Evolutionary conservation across 2,329 filamentous ascomycete genomes (phyloP), one percentile per base, ranked within the genome.

Genomic region (Incumbomyces delicatus): DNA sequence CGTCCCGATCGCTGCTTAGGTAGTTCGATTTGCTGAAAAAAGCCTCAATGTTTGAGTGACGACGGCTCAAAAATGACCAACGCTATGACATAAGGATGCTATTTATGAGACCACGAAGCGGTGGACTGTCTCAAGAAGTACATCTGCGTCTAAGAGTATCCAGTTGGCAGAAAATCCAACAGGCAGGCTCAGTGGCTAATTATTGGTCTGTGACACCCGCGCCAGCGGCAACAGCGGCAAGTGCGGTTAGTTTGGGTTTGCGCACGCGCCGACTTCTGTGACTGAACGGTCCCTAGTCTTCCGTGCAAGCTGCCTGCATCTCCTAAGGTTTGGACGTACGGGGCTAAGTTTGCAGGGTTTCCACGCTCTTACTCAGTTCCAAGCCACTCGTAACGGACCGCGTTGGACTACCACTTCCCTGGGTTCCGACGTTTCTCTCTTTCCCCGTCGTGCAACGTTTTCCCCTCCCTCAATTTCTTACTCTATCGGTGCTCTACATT

Each of bases 381-480:
- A 11, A 30, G 40, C 30, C 40, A 42, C 40, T 42, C 40, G 40
- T 32, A 12, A 42, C 40, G 40, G 40, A 42, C 40, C 40, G 40
- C 17, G 40, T 14, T 33, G 40, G 29, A 17, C 40, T 42, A 16
- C 40, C 40, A 29, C 18, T 32, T 13, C 20, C 30, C 32, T 42
- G 40, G 40, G 38, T 22, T 40, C 22, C 17, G 36, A 12, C 18
- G 36, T 20, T 31, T 22, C 38, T 22, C 17, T 14, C 22, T 22
- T 22, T 31, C 18, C 14, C 22, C 6, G 8, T 22, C 13, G 17
- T 13, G 6, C 29, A 8, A 13, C 18, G 38, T 27, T 13, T 41
- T 41, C 38, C 38, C 13, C 38, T 41, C 20, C 16, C 29, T 20
- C 14, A 27, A 6, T 41, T 13, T 27, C 32, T 33, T 42, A 30